A percentile compares a stretch with the other conserved stretches of the same genome.
Conservation (phyloP, 345 rosid species). For the Eucalyptus grandis region DNA sequence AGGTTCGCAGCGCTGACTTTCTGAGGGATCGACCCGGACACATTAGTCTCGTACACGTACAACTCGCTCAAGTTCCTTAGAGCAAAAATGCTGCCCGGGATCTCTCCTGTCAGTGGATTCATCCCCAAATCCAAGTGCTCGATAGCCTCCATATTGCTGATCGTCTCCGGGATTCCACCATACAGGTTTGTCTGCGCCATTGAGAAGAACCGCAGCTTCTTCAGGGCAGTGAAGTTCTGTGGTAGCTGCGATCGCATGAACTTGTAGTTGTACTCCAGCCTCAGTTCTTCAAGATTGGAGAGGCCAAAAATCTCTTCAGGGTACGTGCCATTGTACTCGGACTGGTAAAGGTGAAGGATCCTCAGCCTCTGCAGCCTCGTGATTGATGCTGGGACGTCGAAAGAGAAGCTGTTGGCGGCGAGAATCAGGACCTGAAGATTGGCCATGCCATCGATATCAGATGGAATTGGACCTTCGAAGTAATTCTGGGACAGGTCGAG, state of each 20-base stretch:
- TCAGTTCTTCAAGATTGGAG: slow-evolving; percentile 18
- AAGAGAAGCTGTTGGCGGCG: slow-evolving; percentile 21
- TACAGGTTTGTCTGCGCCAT: slow-evolving; percentile 17
- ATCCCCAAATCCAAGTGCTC: slow-evolving; percentile 16
- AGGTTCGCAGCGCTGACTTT: slow-evolving; percentile 13
- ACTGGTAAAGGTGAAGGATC: slow-evolving; percentile 13
- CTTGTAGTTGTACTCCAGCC: not conserved
- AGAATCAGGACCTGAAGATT: slow-evolving; percentile 16
- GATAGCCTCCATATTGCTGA: slow-evolving; percentile 25
- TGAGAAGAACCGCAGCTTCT: slow-evolving; percentile 15
- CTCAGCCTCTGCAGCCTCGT: slow-evolving; percentile 14
- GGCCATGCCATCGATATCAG: slow-evolving; percentile 18
- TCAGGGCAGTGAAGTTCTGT: slow-evolving; percentile 12
- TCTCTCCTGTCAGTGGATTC: slow-evolving; percentile 21
- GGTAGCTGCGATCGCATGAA: slow-evolving; percentile 16
- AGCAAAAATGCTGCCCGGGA: slow-evolving; percentile 26
- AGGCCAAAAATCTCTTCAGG: slow-evolving; percentile 31
- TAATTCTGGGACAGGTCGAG: slow-evolving; percentile 34
- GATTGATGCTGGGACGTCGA: slow-evolving; percentile 22
- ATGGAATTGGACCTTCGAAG: slow-evolving; percentile 34
- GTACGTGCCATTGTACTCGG: slow-evolving; percentile 25
- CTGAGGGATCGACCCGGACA: slow-evolving; percentile 40
- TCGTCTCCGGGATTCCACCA: slow-evolving; percentile 32
- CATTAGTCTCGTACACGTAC: slow-evolving; percentile 7
- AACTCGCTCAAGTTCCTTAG: slow-evolving; percentile 25